Percentiles rank a stretch among this genome's conserved stretches.
phyloP scores from a whole-genome alignment of 176 grass and related monocot genomes.

The Phragmites australis region DNA sequence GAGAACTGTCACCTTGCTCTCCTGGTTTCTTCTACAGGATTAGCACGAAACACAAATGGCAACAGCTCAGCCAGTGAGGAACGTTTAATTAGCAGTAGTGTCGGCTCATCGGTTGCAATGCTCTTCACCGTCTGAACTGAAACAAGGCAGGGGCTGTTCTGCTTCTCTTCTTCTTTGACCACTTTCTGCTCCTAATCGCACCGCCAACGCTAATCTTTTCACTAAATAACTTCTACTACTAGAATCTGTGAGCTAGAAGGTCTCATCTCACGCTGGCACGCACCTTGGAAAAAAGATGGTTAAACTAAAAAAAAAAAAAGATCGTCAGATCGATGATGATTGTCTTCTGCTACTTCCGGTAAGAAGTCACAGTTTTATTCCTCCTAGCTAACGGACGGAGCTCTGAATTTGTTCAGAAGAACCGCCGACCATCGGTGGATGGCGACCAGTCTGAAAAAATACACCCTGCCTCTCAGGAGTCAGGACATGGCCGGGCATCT shows the following conservation, averaged over 20 bases:
- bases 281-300: background rate
- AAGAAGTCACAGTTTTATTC: background rate
- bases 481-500: too few species aligned
- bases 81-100: background rate
- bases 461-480: background rate
- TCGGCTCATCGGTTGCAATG: background rate
- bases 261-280: background rate
- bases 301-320: too few species aligned
- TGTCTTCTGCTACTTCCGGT: background rate
- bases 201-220: background rate
- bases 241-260: background rate
- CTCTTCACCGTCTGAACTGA: background rate
- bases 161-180: background rate
- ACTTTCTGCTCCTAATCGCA: slow-evolving; percentile 5
- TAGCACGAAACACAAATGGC: background rate
- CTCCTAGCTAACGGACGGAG: background rate
- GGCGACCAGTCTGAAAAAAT: slow-evolving; percentile 10
- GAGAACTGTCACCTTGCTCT: background rate
- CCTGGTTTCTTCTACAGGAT: background rate
- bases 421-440: background rate
- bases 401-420: background rate
- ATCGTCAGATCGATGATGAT: background rate
- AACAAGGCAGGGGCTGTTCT: background rate
- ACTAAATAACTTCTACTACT: background rate
- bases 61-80: background rate